These are phyloP conservation scores for Alnus glutinosa DNA, from an alignment of 306 rosid genomes.

Conservation along the genomic window DNA sequence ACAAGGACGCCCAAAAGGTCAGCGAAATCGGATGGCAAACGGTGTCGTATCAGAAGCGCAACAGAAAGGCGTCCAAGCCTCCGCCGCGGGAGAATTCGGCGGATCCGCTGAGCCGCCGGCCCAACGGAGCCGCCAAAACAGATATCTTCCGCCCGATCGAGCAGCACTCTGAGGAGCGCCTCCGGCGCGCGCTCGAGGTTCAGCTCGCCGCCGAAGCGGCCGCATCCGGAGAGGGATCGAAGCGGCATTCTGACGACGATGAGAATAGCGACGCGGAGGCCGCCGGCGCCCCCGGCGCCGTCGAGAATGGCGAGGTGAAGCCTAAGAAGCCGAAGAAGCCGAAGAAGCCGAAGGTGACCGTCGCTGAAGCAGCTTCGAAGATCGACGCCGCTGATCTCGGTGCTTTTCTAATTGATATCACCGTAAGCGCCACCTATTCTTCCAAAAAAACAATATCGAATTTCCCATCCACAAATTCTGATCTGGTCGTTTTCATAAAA, in stretches of 20 bases:
- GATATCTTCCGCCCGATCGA: constrained; percentile 48
- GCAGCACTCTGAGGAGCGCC: constrained; percentile 55
- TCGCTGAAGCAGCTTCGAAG: constrained; percentile 59
- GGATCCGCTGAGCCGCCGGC: constrained; percentile 7
- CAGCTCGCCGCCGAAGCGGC: constrained; percentile 30
- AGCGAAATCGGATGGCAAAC: constrained; percentile 47
- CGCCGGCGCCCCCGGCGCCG: constrained; percentile 9
- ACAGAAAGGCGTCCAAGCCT: constrained; percentile 37
- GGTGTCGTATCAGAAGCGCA: constrained; percentile 58
- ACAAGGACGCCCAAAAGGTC: constrained; percentile 1
- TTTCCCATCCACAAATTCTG: neutral
- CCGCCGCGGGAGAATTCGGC: neutral
- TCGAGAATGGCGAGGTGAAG: constrained; percentile 39
- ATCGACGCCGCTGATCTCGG: constrained; percentile 52
- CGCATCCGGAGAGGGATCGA: constrained; percentile 33
- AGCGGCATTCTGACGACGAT: constrained; percentile 42
- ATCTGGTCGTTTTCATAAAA: constrained; percentile 20
- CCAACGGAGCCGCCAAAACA: constrained; percentile 20
- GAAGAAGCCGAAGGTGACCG: constrained; percentile 59
- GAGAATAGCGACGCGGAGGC: constrained; percentile 34
- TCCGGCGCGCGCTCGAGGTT: constrained; percentile 33
- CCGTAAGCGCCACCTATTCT: constrained; percentile 37
- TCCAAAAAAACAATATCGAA: neutral
- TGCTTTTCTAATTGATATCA: constrained; percentile 57
- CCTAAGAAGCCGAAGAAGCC: constrained; percentile 46